Evolutionary conservation across 2,329 filamentous ascomycete species (phyloP).

Genomic region (Purpureocillium lavendulum): DNA sequence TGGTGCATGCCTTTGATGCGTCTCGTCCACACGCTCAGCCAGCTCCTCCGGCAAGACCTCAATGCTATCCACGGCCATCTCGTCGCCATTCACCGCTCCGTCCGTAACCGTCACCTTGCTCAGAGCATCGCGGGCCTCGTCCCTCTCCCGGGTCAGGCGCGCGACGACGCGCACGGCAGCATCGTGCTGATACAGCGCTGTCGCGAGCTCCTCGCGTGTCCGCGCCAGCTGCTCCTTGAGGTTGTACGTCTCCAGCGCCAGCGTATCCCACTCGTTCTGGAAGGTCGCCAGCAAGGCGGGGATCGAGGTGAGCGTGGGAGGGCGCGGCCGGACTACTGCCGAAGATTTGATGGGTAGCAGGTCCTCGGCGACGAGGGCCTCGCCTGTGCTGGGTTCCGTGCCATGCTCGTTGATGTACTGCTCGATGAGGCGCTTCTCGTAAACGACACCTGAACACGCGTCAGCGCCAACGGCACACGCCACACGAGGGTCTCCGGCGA

Average conservation of each 20-base stretch:
- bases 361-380: slow-evolving; percentile 76
- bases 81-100: slow-evolving; percentile 56
- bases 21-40: slow-evolving; percentile 65
- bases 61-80: slow-evolving; percentile 80
- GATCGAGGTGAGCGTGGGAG: slow-evolving; percentile 91
- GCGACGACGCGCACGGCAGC: slow-evolving; percentile 94
- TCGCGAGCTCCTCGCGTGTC: slow-evolving; percentile 87
- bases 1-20: slow-evolving; percentile 63
- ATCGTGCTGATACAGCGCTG: slow-evolving; percentile 93
- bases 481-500: no score
- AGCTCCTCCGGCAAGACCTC: slow-evolving; percentile 67
- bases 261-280: slow-evolving; percentile 96
- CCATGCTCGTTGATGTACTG: slow-evolving; percentile 90
- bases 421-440: slow-evolving; percentile 91
- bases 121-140: slow-evolving; percentile 84
- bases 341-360: slow-evolving; percentile 80
- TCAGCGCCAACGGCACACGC: no score
- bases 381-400: slow-evolving; percentile 83
- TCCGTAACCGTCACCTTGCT: slow-evolving; percentile 71
- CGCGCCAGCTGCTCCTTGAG: slow-evolving; percentile 82
- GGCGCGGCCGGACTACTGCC: slow-evolving; percentile 77
- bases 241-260: slow-evolving; percentile 86
- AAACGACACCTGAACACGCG: slow-evolving; percentile 83
- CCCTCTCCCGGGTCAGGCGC: slow-evolving; percentile 78
- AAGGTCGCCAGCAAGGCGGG: slow-evolving; percentile 89